A percentile compares a stretch with the other conserved stretches of the same genome.
Conservation (phyloP, 2,329 filamentous ascomycete genomes). For the Tolypocladium pustulatum region DNA sequence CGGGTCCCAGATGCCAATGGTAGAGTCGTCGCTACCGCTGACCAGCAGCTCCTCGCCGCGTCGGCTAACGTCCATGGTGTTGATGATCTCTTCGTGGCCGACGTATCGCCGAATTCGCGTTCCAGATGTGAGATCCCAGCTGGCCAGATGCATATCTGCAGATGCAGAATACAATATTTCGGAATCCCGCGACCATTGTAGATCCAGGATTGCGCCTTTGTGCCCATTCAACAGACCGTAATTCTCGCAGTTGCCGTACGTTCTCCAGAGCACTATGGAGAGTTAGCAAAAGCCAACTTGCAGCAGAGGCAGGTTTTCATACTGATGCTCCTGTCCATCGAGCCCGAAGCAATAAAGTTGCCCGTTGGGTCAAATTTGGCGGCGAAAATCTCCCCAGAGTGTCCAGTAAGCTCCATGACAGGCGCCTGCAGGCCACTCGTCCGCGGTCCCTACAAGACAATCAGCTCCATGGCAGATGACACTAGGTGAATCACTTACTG, state of each 20-base stretch:
- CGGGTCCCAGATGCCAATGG: conserved; percentile 92
- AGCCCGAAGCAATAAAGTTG: conserved; percentile 82
- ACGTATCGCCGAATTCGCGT: conserved; percentile 82
- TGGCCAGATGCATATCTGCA: conserved; percentile 85
- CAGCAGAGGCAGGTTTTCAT: conserved; percentile 19
- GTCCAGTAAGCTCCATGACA: conserved; percentile 84
- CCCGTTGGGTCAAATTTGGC: conserved; percentile 85
- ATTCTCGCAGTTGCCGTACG: conserved; percentile 87
- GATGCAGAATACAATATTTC: conserved; percentile 85
- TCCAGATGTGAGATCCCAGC: conserved; percentile 92
- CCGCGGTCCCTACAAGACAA: conserved; percentile 50
- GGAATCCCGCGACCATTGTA: conserved; percentile 96
- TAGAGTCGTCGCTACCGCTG: conserved; percentile 87
- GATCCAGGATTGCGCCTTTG: conserved; percentile 79
- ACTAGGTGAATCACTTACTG: conserved; percentile 27
- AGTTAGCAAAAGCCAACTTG: conserved; percentile 6
- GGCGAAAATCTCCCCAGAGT: conserved; percentile 78
- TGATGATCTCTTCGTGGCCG: conserved; percentile 94
- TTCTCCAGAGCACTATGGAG: conserved; percentile 74
- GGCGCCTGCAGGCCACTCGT: conserved; percentile 80
- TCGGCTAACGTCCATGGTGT: conserved; percentile 77
- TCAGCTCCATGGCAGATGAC: background rate
- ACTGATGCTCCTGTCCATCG: conserved; percentile 90
- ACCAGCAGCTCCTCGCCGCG: conserved; percentile 84
- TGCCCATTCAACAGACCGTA: conserved; percentile 84